phyloP scores from a whole-genome alignment of 2,329 filamentous ascomycete species.

The Neodidymelliopsis sp. region DNA sequence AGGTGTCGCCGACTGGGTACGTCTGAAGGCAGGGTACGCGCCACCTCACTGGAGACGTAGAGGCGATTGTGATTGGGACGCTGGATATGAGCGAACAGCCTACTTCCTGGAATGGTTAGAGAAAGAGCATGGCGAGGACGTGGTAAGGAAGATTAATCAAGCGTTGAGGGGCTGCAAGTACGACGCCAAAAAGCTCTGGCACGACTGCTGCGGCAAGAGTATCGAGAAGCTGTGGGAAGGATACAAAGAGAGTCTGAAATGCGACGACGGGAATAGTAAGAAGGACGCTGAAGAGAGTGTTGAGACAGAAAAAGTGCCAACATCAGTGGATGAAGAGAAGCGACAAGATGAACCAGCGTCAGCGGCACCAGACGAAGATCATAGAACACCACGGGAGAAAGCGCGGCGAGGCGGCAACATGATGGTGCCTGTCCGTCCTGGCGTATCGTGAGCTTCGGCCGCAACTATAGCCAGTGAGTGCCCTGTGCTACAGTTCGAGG shows the following conservation, averaged over 20 bases:
- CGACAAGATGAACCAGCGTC: neutral
- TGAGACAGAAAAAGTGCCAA: neutral
- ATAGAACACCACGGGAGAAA: slow-evolving; percentile 19
- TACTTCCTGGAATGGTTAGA: slow-evolving; percentile 93
- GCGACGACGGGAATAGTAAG: slow-evolving; percentile 6
- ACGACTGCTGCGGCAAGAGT: slow-evolving; percentile 68
- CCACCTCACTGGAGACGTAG: slow-evolving; percentile 83
- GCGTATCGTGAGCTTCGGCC: slow-evolving; percentile 4
- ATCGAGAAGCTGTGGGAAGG: slow-evolving; percentile 77
- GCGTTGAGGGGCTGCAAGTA: slow-evolving; percentile 70
- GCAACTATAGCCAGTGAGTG: no score
- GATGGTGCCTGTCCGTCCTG: slow-evolving; percentile 20
- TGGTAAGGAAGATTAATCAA: slow-evolving; percentile 68
- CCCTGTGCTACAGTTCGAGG: no score
- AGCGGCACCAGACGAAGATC: slow-evolving; percentile 2
- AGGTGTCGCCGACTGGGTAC: slow-evolving; percentile 92
- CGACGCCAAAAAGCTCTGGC: slow-evolving; percentile 72
- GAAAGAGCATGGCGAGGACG: slow-evolving; percentile 60
- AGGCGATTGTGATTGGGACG: slow-evolving; percentile 75
- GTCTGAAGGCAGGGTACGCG: slow-evolving; percentile 73
- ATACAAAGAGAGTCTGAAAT: slow-evolving; percentile 65
- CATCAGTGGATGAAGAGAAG: neutral
- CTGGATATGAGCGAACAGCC: slow-evolving; percentile 87
- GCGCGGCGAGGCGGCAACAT: slow-evolving; percentile 24
- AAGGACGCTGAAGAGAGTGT: neutral